Evolutionary conservation across 176 grass and related monocot genomes (phyloP).

Genomic region (Miscanthus lutarioriparius): DNA sequence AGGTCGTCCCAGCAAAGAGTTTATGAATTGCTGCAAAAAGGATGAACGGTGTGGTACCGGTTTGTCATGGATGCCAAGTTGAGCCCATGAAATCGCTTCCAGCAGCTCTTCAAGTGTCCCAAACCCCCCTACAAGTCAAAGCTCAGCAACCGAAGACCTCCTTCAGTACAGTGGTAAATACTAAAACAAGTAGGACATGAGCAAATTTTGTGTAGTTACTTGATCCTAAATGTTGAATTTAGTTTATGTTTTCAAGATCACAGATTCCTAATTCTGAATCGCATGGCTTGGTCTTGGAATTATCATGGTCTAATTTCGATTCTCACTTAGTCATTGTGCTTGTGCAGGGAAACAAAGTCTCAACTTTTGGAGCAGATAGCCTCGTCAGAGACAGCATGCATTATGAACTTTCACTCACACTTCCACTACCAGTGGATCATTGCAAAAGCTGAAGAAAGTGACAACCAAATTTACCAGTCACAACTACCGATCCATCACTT

Average conservation of each 20-base stretch:
- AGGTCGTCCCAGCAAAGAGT: background rate
- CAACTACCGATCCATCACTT: background rate
- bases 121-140: constrained; percentile 35
- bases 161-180: background rate
- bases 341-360: background rate
- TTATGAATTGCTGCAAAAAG: background rate
- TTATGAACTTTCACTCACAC: constrained; percentile 11
- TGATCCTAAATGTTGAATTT: background rate
- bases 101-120: constrained; percentile 53
- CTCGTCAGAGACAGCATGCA: constrained; percentile 4
- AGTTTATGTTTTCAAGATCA: background rate
- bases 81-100: constrained; percentile 47
- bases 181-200: background rate
- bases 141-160: background rate
- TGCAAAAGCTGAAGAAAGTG: constrained; percentile 21
- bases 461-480: constrained; percentile 20
- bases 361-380: background rate
- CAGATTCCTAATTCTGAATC: background rate
- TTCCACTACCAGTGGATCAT: constrained; percentile 13
- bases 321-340: background rate
- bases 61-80: constrained; percentile 52
- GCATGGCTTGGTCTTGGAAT: background rate
- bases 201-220: background rate
- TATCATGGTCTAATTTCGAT: background rate
- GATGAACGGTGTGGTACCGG: constrained; percentile 3